A percentile compares a stretch with the other conserved stretches of the same genome.
Evolutionary conservation across 2,329 filamentous ascomycete genomes (phyloP).

Genomic region (Ramularia collo-cygni): DNA sequence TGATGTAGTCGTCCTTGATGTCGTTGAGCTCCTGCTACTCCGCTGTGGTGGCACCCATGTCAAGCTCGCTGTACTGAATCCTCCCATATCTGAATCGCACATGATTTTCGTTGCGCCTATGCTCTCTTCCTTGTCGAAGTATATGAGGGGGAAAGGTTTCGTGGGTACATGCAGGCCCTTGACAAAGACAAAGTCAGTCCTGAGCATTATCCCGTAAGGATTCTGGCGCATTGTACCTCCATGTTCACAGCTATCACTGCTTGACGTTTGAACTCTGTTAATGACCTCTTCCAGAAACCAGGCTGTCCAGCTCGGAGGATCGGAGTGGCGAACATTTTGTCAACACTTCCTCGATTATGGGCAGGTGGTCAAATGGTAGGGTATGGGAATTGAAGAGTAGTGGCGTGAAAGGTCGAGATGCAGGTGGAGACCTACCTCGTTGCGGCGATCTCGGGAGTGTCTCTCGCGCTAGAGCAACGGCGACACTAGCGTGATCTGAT

Average conservation of each 20-base stretch:
- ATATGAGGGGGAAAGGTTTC: constrained; percentile 57
- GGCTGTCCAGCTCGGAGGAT: constrained; percentile 23
- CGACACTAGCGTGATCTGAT: no score
- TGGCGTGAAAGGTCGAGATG: no score
- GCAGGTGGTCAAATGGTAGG: no score
- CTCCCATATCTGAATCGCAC: constrained; percentile 77
- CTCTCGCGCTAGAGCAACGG: no score
- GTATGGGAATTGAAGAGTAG: no score
- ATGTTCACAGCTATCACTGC: constrained; percentile 56
- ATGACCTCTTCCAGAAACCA: constrained; percentile 52
- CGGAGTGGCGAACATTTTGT: constrained; percentile 17
- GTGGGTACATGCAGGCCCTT: constrained; percentile 59
- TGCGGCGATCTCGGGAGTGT: no score
- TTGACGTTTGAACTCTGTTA: constrained; percentile 53
- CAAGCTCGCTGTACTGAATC: constrained; percentile 68
- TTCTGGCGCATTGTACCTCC: constrained; percentile 55
- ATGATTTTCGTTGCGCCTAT: constrained; percentile 60
- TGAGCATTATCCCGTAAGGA: neutral
- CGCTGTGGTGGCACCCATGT: constrained; percentile 44
- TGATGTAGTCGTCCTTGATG: constrained; percentile 8
- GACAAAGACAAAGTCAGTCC: neutral
- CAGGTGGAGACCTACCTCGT: no score
- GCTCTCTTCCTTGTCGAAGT: constrained; percentile 49
- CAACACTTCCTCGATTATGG: neutral
- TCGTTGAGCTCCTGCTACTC: constrained; percentile 14